phyloP scores from a whole-genome alignment of 352 stramenopile genomes.

The Globisporangium middletonii region DNA sequence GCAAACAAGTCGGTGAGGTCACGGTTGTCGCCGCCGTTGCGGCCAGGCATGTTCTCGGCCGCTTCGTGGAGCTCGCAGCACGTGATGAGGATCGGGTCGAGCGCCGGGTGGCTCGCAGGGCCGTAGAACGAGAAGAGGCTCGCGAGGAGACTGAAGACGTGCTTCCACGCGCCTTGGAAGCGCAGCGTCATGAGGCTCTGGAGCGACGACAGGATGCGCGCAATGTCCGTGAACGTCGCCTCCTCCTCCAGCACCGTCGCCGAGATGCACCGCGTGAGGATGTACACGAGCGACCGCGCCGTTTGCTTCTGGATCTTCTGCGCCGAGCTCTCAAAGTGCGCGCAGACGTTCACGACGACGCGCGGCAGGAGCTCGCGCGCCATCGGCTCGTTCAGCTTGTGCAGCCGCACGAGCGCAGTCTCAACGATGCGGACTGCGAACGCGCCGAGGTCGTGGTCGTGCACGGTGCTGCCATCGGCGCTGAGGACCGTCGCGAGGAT shows the following conservation, averaged over 20 bases:
- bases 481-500: slow-evolving; percentile 57
- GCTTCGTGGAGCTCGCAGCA: slow-evolving; percentile 77
- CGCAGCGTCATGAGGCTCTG: slow-evolving; percentile 78
- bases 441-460: slow-evolving; percentile 53
- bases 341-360: slow-evolving; percentile 63
- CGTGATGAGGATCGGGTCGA: slow-evolving; percentile 66
- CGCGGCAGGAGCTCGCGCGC: slow-evolving; percentile 65
- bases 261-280: slow-evolving; percentile 57
- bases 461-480: slow-evolving; percentile 48
- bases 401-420: slow-evolving; percentile 58
- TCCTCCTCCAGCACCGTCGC: slow-evolving; percentile 46
- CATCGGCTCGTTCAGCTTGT: slow-evolving; percentile 43
- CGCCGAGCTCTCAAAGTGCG: slow-evolving; percentile 63
- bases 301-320: slow-evolving; percentile 57
- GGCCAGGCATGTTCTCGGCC: slow-evolving; percentile 57
- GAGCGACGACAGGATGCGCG: slow-evolving; percentile 66
- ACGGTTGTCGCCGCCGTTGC: slow-evolving; percentile 23
- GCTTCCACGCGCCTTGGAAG: slow-evolving; percentile 76
- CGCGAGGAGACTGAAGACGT: slow-evolving; percentile 69
- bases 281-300: slow-evolving; percentile 50
- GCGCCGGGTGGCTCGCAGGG: slow-evolving; percentile 36
- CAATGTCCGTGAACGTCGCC: slow-evolving; percentile 50
- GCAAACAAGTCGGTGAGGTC: slow-evolving; percentile 55
- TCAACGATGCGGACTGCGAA: slow-evolving; percentile 65
- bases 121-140: slow-evolving; percentile 75